Base-by-base conservation (phyloP, 805 yeast genomes). In the Phaffomyces thermotolerans region DNA sequence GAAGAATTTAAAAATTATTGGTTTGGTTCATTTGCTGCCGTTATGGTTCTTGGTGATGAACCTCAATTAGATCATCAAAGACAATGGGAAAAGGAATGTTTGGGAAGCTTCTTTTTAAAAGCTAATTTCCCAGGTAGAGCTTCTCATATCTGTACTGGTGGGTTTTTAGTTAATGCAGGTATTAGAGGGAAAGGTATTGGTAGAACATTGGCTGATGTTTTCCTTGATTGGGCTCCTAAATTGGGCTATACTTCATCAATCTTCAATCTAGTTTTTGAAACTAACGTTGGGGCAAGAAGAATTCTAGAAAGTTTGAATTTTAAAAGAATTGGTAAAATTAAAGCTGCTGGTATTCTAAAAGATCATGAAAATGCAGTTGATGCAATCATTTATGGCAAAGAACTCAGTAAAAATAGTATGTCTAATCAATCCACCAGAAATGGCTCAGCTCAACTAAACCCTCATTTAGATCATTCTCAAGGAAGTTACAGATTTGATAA, bases 61-160 rank as follows among this genome's bases (percentile, higher is more conserved):
- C 72, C 72, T 1, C 66, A 67, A 29, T 58, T 72, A 20, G 77
- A 74, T 50, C 65, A 56, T 40, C 69, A 65, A 38, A 75, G 82
- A 41, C 88, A 83, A 58, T 90, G 98, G 96, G 95, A 89, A 47
- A 87, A 85, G 54, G 90, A 84, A 58, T 91, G 97, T 59, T 68
- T 93, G 38, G 99, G 98, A 1, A 76, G 90, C 2, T 89, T 91
- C 58, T 81, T 75, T 59, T 73, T 91, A 48, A 84, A 84, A 51
- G 93, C 97, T 3, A 84, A 87, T 55, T 91, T 82, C 58, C 96
- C 97, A 0, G 98, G 98, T 2, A 69, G 98, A 37, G 83, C 93
- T 17, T 79, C 95, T 0, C 97, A 91, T 58, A 82, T 93, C n/a
- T 89, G 95, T 54, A 85, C 95, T 0, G 95, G 87, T 2, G 82